Conservation (phyloP, 306 rosid species). For the Cucumis hystrix region DNA sequence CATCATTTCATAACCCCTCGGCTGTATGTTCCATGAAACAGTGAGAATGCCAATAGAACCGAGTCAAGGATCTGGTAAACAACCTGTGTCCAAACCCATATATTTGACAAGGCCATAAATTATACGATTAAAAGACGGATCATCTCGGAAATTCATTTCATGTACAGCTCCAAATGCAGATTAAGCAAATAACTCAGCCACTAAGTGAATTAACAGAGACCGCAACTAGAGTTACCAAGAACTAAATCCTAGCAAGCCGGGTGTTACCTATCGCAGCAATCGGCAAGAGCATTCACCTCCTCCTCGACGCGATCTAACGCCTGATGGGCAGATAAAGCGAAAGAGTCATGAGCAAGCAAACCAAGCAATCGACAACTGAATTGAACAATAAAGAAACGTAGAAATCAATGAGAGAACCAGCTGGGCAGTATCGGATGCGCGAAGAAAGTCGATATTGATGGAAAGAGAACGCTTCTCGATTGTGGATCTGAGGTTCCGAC, state of each 20-base stretch:
- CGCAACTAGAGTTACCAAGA: background rate
- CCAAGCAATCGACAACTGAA: background rate
- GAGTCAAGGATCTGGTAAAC: background rate
- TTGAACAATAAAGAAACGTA: background rate
- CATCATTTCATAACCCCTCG: background rate
- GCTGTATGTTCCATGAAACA: background rate
- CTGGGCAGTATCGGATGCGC: slow-evolving; percentile 60
- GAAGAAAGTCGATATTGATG: slow-evolving; percentile 61
- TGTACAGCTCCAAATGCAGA: background rate
- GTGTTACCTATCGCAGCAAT: slow-evolving; percentile 65
- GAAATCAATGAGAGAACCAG: slow-evolving; percentile 11
- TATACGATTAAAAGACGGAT: background rate
- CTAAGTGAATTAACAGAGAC: background rate
- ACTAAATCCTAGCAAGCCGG: background rate
- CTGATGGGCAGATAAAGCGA: background rate
- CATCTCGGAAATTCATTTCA: background rate
- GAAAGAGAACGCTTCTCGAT: slow-evolving; percentile 78
- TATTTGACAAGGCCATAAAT: too few species aligned
- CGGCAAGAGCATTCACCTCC: slow-evolving; percentile 53
- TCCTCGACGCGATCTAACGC: slow-evolving; percentile 79
- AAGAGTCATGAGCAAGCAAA: background rate
- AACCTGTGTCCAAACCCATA: background rate
- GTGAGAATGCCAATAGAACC: background rate
- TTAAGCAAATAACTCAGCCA: background rate
- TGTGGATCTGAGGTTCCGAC: slow-evolving; percentile 88